Evolutionary conservation across 2,329 filamentous ascomycete genomes (phyloP), one percentile per base, ranked within the genome.

Genomic region (Ceratocystis smalleyi): DNA sequence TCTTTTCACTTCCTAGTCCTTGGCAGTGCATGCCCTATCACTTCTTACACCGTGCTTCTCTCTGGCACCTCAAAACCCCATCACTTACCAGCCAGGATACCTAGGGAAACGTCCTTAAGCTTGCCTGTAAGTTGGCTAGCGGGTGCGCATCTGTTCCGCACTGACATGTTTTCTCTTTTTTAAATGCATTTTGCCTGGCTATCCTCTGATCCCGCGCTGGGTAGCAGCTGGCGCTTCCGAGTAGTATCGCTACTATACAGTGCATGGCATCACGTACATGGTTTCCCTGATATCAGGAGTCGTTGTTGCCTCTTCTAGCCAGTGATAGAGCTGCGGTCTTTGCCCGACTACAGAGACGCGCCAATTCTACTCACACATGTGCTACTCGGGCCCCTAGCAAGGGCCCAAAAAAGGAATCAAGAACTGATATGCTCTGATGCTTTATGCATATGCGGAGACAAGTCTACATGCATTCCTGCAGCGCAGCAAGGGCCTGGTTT

Each of bases 351-450:
- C 27, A 12, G 19, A 57, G 54, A 57, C n/a, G 27, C n/a, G 12
- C 30, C 10, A 8, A 8, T 57, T 40, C 27, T n/a, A 12, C 27
- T 8, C 19, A 1, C 17, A 57, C 15, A 57, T 35, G 54, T 57
- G 17, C 54, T 30, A 35, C 54, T 32, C 12, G 54, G 27, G 15
- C 54, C 54, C 54, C 27, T 35, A 19, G 54, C 54, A 57, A 57
- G 54, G 54, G 27, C 27, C 15, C 54, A 57, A 12, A 17, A 57
- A 57, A 57, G 54, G 54, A 57, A 57, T 27, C 54, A n/a, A 61
- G 35, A 32, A 12, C 24, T 49, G 71, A 76, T 80, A 63, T 74
- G 27, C 27, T 57, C 24, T 57, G 54, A 19, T 24, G 35, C 5
- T 10, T 32, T 57, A 24, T 7, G 27, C 35, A 40, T 5, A 12